A percentile compares a stretch with the other conserved stretches of the same genome.
Conservation (phyloP, 352 stramenopile species). For the Globisporangium irregulare region DNA sequence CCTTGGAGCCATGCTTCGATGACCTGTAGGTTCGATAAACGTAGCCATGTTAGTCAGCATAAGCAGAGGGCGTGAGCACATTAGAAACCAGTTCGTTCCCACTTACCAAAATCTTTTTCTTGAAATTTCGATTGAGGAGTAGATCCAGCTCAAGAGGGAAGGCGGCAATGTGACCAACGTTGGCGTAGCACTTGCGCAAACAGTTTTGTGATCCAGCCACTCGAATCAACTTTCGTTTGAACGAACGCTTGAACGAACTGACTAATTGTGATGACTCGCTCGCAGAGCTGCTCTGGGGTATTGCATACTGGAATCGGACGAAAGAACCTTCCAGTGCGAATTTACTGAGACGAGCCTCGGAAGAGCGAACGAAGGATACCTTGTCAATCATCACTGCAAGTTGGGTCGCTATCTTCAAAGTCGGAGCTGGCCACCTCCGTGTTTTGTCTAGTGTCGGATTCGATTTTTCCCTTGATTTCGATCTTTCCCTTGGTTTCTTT, state of each 20-base stretch:
- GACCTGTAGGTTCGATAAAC: slow-evolving; percentile 25
- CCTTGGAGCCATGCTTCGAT: slow-evolving; percentile 36
- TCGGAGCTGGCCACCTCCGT: neutral
- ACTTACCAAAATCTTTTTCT: slow-evolving; percentile 32
- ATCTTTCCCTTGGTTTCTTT: neutral
- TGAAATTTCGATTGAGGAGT: slow-evolving; percentile 23
- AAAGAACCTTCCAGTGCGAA: neutral
- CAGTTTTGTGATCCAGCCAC: slow-evolving; percentile 2
- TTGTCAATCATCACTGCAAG: slow-evolving; percentile 19
- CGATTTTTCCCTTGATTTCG: neutral
- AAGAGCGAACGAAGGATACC: neutral
- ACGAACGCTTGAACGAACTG: slow-evolving; percentile 25
- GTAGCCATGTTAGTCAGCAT: neutral
- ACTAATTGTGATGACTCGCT: neutral
- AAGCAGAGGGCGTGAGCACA: neutral
- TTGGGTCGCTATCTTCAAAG: slow-evolving; percentile 3
- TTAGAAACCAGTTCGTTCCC: neutral
- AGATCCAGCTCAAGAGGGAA: slow-evolving; percentile 26
- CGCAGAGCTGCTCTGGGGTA: slow-evolving; percentile 3
- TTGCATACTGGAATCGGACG: slow-evolving; percentile 14
- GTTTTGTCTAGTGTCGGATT: neutral
- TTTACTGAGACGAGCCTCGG: neutral
- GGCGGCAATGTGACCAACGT: slow-evolving; percentile 22
- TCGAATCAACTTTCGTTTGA: slow-evolving; percentile 25
- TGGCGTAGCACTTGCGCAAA: neutral